These are phyloP conservation scores for Clonostachys byssicola DNA, from an alignment of 2,329 filamentous ascomycete genomes.

Conservation along the genomic window DNA sequence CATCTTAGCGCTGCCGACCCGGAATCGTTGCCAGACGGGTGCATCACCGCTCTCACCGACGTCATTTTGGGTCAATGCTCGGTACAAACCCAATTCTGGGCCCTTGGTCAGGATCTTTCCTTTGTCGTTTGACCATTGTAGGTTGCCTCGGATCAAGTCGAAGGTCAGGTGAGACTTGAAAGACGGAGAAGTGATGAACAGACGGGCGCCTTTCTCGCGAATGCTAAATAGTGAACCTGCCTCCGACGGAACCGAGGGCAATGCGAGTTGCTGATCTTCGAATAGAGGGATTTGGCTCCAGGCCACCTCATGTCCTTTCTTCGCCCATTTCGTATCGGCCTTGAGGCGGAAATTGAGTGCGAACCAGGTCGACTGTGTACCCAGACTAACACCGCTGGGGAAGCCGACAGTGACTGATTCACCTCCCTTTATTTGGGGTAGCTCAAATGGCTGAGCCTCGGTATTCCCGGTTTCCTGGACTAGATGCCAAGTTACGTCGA, in stretches of 20 bases:
- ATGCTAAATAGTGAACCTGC: constrained; percentile 4
- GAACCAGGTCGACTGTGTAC: constrained; percentile 30
- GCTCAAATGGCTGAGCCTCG: constrained; percentile 24
- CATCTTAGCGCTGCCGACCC: constrained; percentile 38
- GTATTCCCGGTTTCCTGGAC: constrained; percentile 31
- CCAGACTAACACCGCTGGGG: constrained; percentile 10
- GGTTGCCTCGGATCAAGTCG: constrained; percentile 35
- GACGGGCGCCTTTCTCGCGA: constrained; percentile 5
- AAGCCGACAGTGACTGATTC: constrained; percentile 20
- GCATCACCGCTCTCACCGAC: constrained; percentile 10
- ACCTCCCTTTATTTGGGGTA: constrained; percentile 35
- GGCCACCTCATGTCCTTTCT: constrained; percentile 47
- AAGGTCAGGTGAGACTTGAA: constrained; percentile 32
- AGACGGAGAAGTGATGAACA: neutral
- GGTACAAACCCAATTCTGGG: constrained; percentile 49
- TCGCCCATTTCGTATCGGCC: constrained; percentile 42
- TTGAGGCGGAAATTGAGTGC: constrained; percentile 38
- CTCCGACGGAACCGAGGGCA: constrained; percentile 12
- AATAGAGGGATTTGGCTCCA: constrained; percentile 44
- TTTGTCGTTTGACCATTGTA: constrained; percentile 32
- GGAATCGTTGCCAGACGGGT: constrained; percentile 48
- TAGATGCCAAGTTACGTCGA: constrained; percentile 36
- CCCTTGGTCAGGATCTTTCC: constrained; percentile 28
- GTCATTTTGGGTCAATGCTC: constrained; percentile 64
- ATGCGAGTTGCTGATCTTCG: constrained; percentile 1